Base-by-base conservation (phyloP, 176 grass and related monocot genomes). In the Olyra latifolia region DNA sequence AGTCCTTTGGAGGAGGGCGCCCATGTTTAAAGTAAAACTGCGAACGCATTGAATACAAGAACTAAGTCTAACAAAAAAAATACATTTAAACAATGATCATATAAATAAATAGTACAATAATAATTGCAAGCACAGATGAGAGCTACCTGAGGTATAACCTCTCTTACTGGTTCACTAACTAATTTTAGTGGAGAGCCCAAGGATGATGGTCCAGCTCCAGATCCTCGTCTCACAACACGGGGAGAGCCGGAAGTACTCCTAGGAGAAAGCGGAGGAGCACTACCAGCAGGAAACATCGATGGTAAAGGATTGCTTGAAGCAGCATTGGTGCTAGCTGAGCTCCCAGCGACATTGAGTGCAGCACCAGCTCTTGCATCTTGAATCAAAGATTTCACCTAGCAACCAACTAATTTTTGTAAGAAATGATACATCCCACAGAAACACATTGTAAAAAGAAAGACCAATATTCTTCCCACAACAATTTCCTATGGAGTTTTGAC, bases 11-110 rank as follows among this genome's bases (percentile, higher is more conserved):
- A 79, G 90, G 86, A 75, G 97, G 97, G 64, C 84, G 75, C 19
- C 97, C 97, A 88, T 99, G 74, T 79, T 96, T 91, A 82, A 99
- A 99, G 78, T 99, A 99, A 73, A 99, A 99, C 97, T 99, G 79
- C 23, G 15, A 86, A 84, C 30, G 71, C 5, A 77, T 48, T 75
- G 20, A 67, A 76, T 14, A 63, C 64, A 66, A 87, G 41, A 85
- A 82, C 27, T 82, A 78, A 62, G 66, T 58, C 5, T 38, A 74
- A 23, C 53, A 23, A 87, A 56, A 70, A 72, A 6, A 62, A 39
- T 15, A 22, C 0, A 0, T 4, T 75, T 48, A 55, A 54, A 54
- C 24, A 55, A 61, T 62, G 47, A 69, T 59, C 41, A 41, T 38
- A 66, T 71, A 44, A 84, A 66, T 30, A 86, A 84, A 80, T n/a